Conservation (phyloP, 257 asterid genomes). For the Oldenlandia corymbosa region DNA sequence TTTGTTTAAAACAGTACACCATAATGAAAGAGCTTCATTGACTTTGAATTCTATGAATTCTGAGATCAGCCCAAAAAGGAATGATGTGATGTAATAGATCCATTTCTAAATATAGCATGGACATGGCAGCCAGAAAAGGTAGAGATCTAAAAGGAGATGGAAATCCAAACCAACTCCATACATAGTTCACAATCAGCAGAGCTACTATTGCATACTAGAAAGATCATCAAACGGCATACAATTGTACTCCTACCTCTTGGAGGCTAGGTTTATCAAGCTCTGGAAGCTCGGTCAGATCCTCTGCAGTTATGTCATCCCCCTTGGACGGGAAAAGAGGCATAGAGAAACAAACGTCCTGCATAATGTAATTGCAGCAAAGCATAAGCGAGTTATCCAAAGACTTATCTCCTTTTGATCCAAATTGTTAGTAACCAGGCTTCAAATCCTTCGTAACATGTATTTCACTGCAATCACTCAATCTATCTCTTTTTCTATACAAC, state of each 20-base stretch:
- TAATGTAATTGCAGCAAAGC: slow-evolving; percentile 17
- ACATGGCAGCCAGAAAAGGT: background rate
- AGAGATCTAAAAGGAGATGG: background rate
- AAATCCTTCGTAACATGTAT: no score
- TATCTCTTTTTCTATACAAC: no score
- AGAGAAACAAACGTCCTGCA: slow-evolving; percentile 74
- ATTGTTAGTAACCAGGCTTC: no score
- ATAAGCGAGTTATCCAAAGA: background rate
- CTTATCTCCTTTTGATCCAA: background rate
- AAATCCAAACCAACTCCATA: background rate
- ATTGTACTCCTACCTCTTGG: slow-evolving; percentile 53
- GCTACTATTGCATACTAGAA: background rate
- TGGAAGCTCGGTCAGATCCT: slow-evolving; percentile 77
- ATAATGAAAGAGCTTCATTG: background rate
- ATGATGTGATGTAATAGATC: background rate
- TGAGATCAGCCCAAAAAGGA: no score
- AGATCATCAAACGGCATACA: slow-evolving; percentile 5
- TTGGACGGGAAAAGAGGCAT: slow-evolving; percentile 83
- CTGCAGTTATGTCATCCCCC: slow-evolving; percentile 72
- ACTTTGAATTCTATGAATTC: background rate
- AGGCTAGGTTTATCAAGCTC: slow-evolving; percentile 65
- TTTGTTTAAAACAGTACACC: background rate
- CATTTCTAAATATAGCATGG: slow-evolving; percentile 5
- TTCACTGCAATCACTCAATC: no score
- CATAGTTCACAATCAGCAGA: background rate